Base-by-base conservation (phyloP, 495 filamentous ascomycete species). In the Xylaria nigripes region DNA sequence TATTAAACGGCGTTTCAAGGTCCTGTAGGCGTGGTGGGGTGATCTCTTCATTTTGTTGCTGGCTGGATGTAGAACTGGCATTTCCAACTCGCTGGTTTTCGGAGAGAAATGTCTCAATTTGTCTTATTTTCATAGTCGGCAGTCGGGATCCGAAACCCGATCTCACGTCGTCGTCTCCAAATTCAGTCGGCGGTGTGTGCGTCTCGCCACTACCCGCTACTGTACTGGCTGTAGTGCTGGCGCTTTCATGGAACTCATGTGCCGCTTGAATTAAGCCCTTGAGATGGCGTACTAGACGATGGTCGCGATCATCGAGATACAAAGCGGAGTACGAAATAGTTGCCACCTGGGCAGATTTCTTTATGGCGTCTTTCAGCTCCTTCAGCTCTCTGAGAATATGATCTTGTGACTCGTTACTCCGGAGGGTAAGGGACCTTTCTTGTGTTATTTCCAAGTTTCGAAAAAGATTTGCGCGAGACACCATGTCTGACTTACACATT, bases 211-310 rank as follows among this genome's bases (percentile, higher is more conserved):
- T 44, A 30, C 48, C 48, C 12, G 25, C 30, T 3, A 50, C 47
- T 30, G 54, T 57, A 49, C 54, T 57, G 12, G 54, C 54, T 34
- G 48, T 50, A 19, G 24, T 32, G 34, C 54, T 57, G 42, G 54
- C 54, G 23, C 47, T 57, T 18, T 42, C 42, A 42, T 57, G 54
- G 42, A 57, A 57, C 12, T 57, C 54, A 16, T 51, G 42, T 6
- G 54, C 54, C 13, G 48, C 54, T 32, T 43, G 40, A 19, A 57
- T 22, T 21, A 57, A 42, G 9, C 41, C 47, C 22, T 56, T 50
- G 3, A 57, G 32, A 36, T 50, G 47, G 15, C 51, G 48, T 6
- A 51, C 54, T 21, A 57, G 30, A 34, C 54, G 40, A 13, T 13
- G 23, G 25, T 57, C 54, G 2, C 45, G 43, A 22, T 51, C 48